These are phyloP conservation scores for Puccinia polysora DNA, from an alignment of 1,284 basidiomycete genomes.

Conservation along the genomic window DNA sequence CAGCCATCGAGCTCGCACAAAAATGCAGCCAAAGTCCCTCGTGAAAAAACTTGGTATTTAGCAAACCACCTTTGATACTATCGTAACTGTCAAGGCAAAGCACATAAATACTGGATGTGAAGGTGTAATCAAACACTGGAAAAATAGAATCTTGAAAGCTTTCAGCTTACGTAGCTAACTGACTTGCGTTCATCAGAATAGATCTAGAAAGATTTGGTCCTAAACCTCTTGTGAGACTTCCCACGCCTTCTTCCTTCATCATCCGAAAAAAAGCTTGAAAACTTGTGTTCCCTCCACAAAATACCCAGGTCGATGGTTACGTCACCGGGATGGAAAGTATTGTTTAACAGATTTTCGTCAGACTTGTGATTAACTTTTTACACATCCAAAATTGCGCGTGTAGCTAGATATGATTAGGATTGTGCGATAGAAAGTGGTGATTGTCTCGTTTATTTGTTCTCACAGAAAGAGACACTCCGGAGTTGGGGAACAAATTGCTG, in stretches of 20 bases:
- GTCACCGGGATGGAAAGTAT: neutral
- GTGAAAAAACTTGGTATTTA: conserved; percentile 66
- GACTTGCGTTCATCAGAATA: conserved; percentile 82
- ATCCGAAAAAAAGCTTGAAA: conserved; percentile 60
- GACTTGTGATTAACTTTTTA: too few species aligned
- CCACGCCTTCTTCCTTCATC: conserved; percentile 73
- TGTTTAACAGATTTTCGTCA: too few species aligned
- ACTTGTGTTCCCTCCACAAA: too few species aligned
- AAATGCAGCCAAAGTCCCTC: conserved; percentile 79
- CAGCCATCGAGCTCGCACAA: conserved; percentile 75
- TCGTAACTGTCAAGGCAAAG: conserved; percentile 65
- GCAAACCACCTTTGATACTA: conserved; percentile 74
- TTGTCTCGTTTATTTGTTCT: too few species aligned
- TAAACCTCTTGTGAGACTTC: conserved; percentile 71
- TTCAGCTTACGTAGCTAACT: conserved; percentile 70
- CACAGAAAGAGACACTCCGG: too few species aligned
- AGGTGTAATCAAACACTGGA: too few species aligned
- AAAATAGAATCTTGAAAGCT: neutral
- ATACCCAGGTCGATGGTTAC: neutral
- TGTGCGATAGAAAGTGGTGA: too few species aligned
- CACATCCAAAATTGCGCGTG: too few species aligned
- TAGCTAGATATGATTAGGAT: too few species aligned
- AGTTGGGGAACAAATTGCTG: too few species aligned
- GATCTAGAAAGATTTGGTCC: conserved; percentile 80
- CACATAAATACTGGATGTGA: neutral